These are phyloP conservation scores for Xerocomus potaroensis DNA, from an alignment of 768 basidiomycete genomes.

Conservation along the genomic window DNA sequence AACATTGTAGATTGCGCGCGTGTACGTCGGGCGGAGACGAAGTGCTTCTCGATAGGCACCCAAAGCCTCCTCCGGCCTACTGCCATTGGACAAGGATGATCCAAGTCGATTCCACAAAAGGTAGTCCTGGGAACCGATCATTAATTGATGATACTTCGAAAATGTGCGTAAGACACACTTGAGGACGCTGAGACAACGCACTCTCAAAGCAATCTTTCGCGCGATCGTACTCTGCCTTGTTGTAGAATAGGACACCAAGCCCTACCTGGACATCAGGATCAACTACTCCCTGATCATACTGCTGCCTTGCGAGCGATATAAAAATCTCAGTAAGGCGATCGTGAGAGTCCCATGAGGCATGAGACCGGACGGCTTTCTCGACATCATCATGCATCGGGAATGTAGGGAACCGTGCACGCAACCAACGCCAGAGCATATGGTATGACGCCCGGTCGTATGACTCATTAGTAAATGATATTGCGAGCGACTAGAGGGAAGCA, in stretches of 20 bases:
- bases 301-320: slow-evolving; percentile 74
- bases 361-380: slow-evolving; percentile 46
- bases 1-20: slow-evolving; percentile 95
- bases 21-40: slow-evolving; percentile 89
- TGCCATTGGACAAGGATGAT: slow-evolving; percentile 91
- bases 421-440: slow-evolving; percentile 81
- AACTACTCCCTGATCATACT: slow-evolving; percentile 64
- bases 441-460: slow-evolving; percentile 84
- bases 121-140: slow-evolving; percentile 59
- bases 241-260: slow-evolving; percentile 90
- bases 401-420: slow-evolving; percentile 60
- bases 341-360: slow-evolving; percentile 81
- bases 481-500: slow-evolving; percentile 62
- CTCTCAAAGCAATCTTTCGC: slow-evolving; percentile 95
- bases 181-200: slow-evolving; percentile 75
- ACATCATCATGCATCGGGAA: slow-evolving; percentile 53
- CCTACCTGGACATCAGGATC: slow-evolving; percentile 94
- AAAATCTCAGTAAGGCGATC: slow-evolving; percentile 78
- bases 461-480: slow-evolving; percentile 96
- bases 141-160: neutral
- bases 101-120: slow-evolving; percentile 94
- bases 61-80: slow-evolving; percentile 89
- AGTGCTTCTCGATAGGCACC: slow-evolving; percentile 89
- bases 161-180: slow-evolving; percentile 35
- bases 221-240: slow-evolving; percentile 76